Base-by-base conservation (phyloP, 768 basidiomycete species). In the Boletus pseudopeckii region DNA sequence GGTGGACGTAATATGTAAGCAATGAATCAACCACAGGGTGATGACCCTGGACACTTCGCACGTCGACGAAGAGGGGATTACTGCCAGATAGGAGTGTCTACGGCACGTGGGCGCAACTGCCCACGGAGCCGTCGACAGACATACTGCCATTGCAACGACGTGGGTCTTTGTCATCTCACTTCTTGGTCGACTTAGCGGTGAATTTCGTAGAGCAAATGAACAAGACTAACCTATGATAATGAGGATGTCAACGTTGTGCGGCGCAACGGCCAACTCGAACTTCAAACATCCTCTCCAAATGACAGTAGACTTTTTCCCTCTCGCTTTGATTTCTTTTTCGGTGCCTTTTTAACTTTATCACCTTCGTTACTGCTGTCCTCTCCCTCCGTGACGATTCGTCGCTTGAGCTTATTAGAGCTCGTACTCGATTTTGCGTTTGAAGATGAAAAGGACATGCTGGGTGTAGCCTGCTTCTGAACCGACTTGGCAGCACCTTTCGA, bases 281-380 rank as follows among this genome's bases (percentile, higher is more conserved):
- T 24, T 70, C 61, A 70, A 46, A 60, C 63, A 38, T 72, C 70
- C 50, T 73, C 70, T 45, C 56, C 69, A 34, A 73, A 73, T 2
- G 73, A 74, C 45, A 73, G 54, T 5, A 76, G 61, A 41, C 72
- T 69, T 63, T 76, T 79, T 50, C 69, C 68, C 40, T 55, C 62
- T 53, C 72, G 76, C 71, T 84, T 88, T 4, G 72, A 47, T 60
- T 85, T 87, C 76, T 82, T 82, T 65, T 79, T 82, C 11, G 72
- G 58, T 1, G 62, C 67, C 33, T 62, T 66, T 45, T 67, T 66
- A 2, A 59, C 45, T 5, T 53, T 64, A 18, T 57, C 54, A 5
- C 56, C 62, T 33, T 60, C 63, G 37, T 56, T 53, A 17, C 58
- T 59, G 33, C 69, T 67, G 18, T 69, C 69, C 30, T 70, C 69